These are phyloP conservation scores for Deinandra increscens DNA, from an alignment of 129 eudicot genomes.

Conservation along the genomic window DNA sequence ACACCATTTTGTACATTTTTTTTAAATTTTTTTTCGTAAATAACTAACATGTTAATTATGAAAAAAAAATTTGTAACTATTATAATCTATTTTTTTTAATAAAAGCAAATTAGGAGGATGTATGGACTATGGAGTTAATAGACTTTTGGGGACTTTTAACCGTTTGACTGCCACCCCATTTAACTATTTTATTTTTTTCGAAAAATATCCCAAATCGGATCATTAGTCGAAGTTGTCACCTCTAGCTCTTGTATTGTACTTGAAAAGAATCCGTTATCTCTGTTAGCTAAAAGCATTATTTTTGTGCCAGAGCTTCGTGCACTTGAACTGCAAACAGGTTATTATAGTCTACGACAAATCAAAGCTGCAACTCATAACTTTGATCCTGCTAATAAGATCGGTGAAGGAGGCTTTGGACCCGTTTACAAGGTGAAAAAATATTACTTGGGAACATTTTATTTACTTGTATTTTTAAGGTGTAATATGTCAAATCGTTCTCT, in stretches of 20 bases:
- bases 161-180: neutral
- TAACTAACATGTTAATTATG: neutral
- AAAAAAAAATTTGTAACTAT: neutral
- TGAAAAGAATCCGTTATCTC: neutral
- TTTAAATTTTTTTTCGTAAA: too few species aligned
- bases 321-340: constrained; percentile 70
- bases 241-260: neutral
- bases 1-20: neutral
- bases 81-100: neutral
- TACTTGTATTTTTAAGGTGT: neutral
- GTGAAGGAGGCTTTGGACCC: constrained; percentile 97
- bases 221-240: neutral
- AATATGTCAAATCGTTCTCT: neutral
- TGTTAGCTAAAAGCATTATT: neutral
- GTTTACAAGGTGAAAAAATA: constrained; percentile 64
- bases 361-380: constrained; percentile 78
- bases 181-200: neutral
- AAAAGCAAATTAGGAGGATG: constrained; percentile 2
- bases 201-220: too few species aligned
- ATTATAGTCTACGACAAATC: constrained; percentile 63
- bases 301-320: constrained; percentile 65
- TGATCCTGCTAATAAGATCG: constrained; percentile 64
- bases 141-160: neutral
- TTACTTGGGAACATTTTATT: neutral
- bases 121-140: neutral